Evolutionary conservation across 2,329 filamentous ascomycete species (phyloP).

Genomic region (Beauveria rudraprayagi): DNA sequence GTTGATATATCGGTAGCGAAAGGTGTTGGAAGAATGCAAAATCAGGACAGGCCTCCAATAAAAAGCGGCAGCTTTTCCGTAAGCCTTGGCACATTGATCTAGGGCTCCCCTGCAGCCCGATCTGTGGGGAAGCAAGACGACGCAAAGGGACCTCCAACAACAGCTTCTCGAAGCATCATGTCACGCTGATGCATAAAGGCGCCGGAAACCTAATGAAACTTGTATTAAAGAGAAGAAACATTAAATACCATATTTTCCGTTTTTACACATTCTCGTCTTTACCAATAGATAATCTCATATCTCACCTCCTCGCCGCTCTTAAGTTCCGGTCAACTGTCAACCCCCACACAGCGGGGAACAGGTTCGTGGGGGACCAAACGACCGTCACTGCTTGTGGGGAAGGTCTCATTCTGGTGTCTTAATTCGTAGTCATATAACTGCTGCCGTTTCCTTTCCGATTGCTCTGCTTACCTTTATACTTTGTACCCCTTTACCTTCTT

Average conservation of each 20-base stretch:
- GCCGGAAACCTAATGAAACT: fast-evolving
- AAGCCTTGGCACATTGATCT: no score
- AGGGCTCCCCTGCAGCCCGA: background rate
- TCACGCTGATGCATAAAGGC: background rate
- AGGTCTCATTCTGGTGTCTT: background rate
- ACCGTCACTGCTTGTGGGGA: background rate
- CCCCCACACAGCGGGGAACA: slow-evolving; percentile 8
- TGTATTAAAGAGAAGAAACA: background rate
- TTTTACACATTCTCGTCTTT: background rate
- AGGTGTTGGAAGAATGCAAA: background rate
- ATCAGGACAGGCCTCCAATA: background rate
- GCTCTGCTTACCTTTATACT: background rate
- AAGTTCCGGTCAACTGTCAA: background rate
- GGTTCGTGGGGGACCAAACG: background rate
- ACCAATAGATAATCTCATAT: background rate
- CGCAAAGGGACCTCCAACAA: background rate
- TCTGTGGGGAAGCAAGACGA: background rate
- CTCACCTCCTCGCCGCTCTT: background rate
- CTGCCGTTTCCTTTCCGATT: background rate
- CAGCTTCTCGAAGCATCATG: background rate
- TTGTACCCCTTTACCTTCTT: background rate
- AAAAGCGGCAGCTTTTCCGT: no score
- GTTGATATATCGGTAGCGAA: background rate
- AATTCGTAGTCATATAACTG: background rate
- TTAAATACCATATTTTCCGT: no score